These are phyloP conservation scores for Colletotrichum chlorophyti DNA, from an alignment of 2,329 filamentous ascomycete genomes.

Conservation along the genomic window DNA sequence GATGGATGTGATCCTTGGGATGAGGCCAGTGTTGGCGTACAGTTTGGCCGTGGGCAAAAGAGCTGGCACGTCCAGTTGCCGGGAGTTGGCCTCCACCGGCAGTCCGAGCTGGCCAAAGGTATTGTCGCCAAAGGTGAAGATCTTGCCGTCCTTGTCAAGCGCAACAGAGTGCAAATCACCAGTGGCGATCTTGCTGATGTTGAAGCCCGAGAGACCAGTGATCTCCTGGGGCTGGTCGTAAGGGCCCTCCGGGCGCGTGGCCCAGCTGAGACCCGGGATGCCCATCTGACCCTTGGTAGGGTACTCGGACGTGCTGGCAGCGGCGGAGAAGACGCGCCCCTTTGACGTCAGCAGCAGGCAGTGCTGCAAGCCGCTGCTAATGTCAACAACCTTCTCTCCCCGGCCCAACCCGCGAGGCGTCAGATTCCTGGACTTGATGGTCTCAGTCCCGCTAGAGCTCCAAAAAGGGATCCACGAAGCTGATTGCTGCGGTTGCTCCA, in stretches of 20 bases:
- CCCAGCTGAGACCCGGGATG: constrained; percentile 82
- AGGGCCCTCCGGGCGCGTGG: constrained; percentile 75
- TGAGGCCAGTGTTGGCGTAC: constrained; percentile 70
- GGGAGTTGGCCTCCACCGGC: constrained; percentile 67
- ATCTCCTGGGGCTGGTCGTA: constrained; percentile 88
- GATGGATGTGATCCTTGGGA: constrained; percentile 75
- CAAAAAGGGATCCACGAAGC: constrained; percentile 76
- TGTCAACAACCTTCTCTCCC: constrained; percentile 76
- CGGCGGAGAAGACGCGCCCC: constrained; percentile 89
- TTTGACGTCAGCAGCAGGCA: constrained; percentile 83
- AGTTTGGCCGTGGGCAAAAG: constrained; percentile 74
- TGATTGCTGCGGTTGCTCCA: constrained; percentile 51
- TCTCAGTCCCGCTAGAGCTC: constrained; percentile 44
- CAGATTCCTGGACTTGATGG: constrained; percentile 75
- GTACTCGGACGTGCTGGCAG: constrained; percentile 78
- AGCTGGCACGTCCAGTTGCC: constrained; percentile 72
- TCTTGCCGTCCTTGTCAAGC: constrained; percentile 75
- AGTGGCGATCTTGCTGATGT: constrained; percentile 77
- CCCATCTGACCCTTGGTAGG: constrained; percentile 88
- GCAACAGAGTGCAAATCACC: constrained; percentile 88
- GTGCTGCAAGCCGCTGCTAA: constrained; percentile 84
- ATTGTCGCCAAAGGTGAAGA: constrained; percentile 93
- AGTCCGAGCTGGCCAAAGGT: constrained; percentile 90
- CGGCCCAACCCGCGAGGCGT: constrained; percentile 69
- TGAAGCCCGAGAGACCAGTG: constrained; percentile 70